Conservation (phyloP, 169 alveolate species). For the Miamiensis avidus region DNA sequence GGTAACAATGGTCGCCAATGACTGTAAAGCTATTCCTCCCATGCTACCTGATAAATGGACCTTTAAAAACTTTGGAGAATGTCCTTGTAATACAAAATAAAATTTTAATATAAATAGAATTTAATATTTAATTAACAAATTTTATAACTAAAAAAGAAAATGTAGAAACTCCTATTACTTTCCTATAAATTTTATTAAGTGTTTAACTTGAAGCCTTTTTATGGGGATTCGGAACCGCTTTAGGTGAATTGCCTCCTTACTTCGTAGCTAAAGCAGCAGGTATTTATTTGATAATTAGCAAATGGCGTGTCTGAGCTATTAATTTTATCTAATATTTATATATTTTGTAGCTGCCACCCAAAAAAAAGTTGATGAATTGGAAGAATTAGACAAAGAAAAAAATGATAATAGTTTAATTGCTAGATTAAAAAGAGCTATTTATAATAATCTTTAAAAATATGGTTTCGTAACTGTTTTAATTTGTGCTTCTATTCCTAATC, state of each 20-base stretch:
- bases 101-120: neutral
- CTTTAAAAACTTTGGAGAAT: slow-evolving; percentile 47
- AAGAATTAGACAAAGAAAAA: slow-evolving; percentile 58
- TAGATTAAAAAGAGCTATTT: slow-evolving; percentile 72
- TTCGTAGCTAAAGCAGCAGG: slow-evolving; percentile 92
- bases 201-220: slow-evolving; percentile 80
- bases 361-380: slow-evolving; percentile 80
- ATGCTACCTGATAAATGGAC: slow-evolving; percentile 61
- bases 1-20: slow-evolving; percentile 65
- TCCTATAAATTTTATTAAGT: slow-evolving; percentile 43
- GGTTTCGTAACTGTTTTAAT: slow-evolving; percentile 89
- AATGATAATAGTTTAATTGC: slow-evolving; percentile 57
- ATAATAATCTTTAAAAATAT: slow-evolving; percentile 76
- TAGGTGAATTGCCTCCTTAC: slow-evolving; percentile 97
- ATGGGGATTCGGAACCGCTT: slow-evolving; percentile 96
- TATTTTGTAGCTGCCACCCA: slow-evolving; percentile 26
- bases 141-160: slow-evolving; percentile 16
- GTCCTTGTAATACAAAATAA: slow-evolving; percentile 38
- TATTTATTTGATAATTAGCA: slow-evolving; percentile 19
- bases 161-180: slow-evolving; percentile 36
- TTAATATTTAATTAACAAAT: neutral
- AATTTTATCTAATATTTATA: neutral
- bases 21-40: slow-evolving; percentile 64
- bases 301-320: too few relatives aligned
- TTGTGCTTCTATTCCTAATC: slow-evolving; percentile 89